phyloP scores from a whole-genome alignment of 129 eudicot species.

The carrot (Daucus carota) region DH1_v3.0 NC_030383.2:5020501-5021000 shows the following conservation, averaged over 20 bases:
- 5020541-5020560: conserved; percentile 38
- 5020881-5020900: neutral
- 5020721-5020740: neutral
- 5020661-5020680: neutral
- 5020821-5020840: neutral
- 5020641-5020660: neutral
- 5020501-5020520: conserved; percentile 80
- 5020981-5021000: no score
- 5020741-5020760: no score
- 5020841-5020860: no score
- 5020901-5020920: neutral
- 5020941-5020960: neutral
- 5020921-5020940: neutral
- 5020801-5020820: neutral
- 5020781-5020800: neutral
- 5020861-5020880: neutral
- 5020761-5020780: neutral
- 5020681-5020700: no score
- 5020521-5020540: conserved; percentile 95
- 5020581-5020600: neutral
- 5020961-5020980: neutral
- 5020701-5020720: neutral
- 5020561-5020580: neutral
- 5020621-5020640: neutral
- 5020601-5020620: neutral